phyloP scores from a whole-genome alignment of 352 stramenopile species.

The Peronospora belbahrii region DNA sequence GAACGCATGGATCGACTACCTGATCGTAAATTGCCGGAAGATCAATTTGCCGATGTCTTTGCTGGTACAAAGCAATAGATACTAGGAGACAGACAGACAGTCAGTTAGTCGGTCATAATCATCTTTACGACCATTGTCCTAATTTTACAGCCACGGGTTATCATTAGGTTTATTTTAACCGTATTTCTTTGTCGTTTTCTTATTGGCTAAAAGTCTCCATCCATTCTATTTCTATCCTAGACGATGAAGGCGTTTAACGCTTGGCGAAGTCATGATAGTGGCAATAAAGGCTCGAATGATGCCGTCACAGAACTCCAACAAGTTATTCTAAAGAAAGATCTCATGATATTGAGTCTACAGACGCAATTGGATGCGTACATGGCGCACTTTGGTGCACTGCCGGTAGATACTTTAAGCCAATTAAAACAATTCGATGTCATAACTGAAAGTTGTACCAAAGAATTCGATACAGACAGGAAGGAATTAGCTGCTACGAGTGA shows the following conservation, averaged over 20 bases:
- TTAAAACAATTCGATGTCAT: conserved; percentile 14
- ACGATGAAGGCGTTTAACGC: conserved; percentile 28
- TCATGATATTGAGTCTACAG: conserved; percentile 76
- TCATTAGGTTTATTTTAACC: neutral
- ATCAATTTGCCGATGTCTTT: conserved; percentile 86
- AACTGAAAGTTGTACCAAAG: conserved; percentile 11
- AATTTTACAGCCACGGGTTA: neutral
- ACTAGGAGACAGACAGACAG: too few species aligned
- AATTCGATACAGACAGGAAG: conserved; percentile 15
- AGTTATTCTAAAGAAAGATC: conserved; percentile 78
- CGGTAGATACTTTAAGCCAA: conserved; percentile 24
- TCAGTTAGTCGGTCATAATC: too few species aligned
- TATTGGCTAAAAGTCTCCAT: conserved; percentile 17
- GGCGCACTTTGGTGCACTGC: conserved; percentile 41
- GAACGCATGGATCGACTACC: conserved; percentile 68
- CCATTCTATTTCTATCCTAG: too few species aligned
- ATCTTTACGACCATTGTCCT: neutral
- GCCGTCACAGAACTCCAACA: conserved; percentile 61
- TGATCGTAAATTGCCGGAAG: conserved; percentile 58
- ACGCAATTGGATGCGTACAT: conserved; percentile 57
- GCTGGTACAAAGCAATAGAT: conserved; percentile 39
- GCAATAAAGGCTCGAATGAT: conserved; percentile 17
- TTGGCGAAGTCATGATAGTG: conserved; percentile 18
- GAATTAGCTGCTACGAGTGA: conserved; percentile 6
- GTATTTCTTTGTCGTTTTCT: neutral